These are phyloP conservation scores for Xylaria palmicola DNA, from an alignment of 495 filamentous ascomycete genomes.

Conservation along the genomic window DNA sequence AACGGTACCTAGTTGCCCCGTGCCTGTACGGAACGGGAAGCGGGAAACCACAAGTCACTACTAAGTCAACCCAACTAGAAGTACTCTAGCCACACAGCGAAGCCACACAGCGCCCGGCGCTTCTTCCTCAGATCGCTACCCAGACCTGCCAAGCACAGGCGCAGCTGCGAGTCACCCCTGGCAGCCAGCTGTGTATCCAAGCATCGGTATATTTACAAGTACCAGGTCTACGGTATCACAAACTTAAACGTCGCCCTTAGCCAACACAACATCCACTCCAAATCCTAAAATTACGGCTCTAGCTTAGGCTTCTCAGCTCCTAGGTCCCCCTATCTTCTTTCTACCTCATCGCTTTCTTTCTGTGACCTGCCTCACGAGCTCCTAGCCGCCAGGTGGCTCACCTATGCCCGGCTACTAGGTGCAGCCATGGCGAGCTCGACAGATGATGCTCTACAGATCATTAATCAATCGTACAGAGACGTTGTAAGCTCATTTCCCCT, in stretches of 20 bases:
- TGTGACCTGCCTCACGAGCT: background rate
- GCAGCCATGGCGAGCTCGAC: conserved; percentile 36
- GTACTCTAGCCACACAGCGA: too few relatives aligned
- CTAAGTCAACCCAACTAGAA: too few relatives aligned
- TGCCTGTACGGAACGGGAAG: too few relatives aligned
- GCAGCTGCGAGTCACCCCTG: background rate
- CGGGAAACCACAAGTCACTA: too few relatives aligned
- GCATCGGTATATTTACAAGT: too few relatives aligned
- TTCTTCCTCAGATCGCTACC: too few relatives aligned
- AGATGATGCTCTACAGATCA: conserved; percentile 37
- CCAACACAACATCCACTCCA: background rate
- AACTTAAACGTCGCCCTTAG: background rate
- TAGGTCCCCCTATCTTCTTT: background rate
- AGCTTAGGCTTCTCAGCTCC: background rate
- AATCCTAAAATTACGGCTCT: too few relatives aligned
- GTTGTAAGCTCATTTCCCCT: conserved; percentile 36
- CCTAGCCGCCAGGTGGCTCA: background rate
- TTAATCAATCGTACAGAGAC: conserved; percentile 47
- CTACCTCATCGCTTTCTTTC: background rate
- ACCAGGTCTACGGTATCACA: background rate
- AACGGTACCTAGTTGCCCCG: too few relatives aligned
- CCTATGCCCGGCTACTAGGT: background rate
- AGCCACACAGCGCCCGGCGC: too few relatives aligned
- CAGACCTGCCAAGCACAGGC: background rate
- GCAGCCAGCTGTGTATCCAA: background rate